phyloP scores from a whole-genome alignment of 352 stramenopile genomes.

The Phytophthora constricta region DNA sequence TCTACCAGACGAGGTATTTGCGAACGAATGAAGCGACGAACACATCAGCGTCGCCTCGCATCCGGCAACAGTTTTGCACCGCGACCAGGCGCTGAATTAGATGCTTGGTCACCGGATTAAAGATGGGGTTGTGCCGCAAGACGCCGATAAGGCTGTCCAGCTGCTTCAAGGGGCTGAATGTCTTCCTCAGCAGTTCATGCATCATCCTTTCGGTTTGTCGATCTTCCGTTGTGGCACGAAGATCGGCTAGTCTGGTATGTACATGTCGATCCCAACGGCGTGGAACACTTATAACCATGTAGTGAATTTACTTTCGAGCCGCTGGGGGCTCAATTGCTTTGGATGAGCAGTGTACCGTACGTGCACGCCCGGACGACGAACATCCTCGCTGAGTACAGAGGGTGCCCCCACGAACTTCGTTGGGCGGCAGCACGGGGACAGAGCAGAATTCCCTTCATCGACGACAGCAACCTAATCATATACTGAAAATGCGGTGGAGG shows the following conservation, averaged over 20 bases:
- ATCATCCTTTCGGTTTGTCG: background rate
- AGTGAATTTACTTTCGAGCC: constrained; percentile 12
- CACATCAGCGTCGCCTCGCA: background rate
- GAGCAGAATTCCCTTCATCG: no score
- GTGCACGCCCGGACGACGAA: no score
- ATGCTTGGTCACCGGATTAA: constrained; percentile 5
- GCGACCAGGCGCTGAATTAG: constrained; percentile 11
- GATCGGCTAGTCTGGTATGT: constrained; percentile 1
- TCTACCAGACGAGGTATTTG: constrained; percentile 2
- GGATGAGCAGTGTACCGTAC: no score
- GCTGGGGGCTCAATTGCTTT: no score
- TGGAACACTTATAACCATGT: constrained; percentile 2
- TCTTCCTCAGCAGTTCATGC: background rate
- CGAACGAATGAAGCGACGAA: constrained; percentile 1
- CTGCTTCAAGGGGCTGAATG: constrained; percentile 1
- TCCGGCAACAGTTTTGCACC: background rate
- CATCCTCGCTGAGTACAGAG: no score
- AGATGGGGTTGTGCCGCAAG: constrained; percentile 6
- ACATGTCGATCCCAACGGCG: constrained; percentile 9
- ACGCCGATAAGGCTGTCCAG: constrained; percentile 3
- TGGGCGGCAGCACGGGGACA: no score
- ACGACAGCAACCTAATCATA: no score
- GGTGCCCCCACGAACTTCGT: no score
- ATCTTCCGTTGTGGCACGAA: constrained; percentile 10
- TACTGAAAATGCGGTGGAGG: no score